A percentile compares a stretch with the other conserved stretches of the same genome.
Conservation (phyloP, 352 stramenopile genomes). For the Phytophthora uliginosa region DNA sequence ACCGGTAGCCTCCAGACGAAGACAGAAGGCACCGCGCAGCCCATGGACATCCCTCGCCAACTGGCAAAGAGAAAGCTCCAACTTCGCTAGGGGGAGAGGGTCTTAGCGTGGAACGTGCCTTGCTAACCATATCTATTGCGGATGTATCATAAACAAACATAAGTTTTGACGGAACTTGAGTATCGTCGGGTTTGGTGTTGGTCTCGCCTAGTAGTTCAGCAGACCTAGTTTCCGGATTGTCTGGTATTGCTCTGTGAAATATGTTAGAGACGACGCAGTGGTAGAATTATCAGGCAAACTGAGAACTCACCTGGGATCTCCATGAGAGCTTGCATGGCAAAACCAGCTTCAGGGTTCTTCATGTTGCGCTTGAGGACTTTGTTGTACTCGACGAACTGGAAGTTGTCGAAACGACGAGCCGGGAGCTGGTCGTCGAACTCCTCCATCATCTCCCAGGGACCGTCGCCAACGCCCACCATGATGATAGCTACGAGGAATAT, state of each 20-base stretch:
- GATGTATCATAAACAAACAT: constrained; percentile 34
- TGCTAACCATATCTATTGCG: constrained; percentile 39
- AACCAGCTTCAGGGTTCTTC: constrained; percentile 72
- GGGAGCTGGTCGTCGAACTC: constrained; percentile 79
- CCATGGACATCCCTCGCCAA: constrained; percentile 26
- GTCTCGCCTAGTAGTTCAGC: constrained; percentile 27
- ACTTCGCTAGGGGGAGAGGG: constrained; percentile 23
- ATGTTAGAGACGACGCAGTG: constrained; percentile 26
- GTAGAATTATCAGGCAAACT: constrained; percentile 22
- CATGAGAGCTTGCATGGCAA: constrained; percentile 82
- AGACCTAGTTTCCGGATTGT: constrained; percentile 59
- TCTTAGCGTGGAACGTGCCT: constrained; percentile 2
- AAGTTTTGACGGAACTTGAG: constrained; percentile 29
- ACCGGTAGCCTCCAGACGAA: neutral
- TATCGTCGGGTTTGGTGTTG: neutral
- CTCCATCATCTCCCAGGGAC: constrained; percentile 85
- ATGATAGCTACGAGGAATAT: constrained; percentile 35
- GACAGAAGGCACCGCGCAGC: constrained; percentile 8
- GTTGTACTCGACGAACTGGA: constrained; percentile 85
- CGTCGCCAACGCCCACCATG: constrained; percentile 80
- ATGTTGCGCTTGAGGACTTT: constrained; percentile 67
- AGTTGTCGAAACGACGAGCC: constrained; percentile 75
- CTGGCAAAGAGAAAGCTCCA: constrained; percentile 34
- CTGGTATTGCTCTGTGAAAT: constrained; percentile 66
- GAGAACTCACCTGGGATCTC: constrained; percentile 69